Conservation (phyloP, 139 green algal genomes). For the Coelastrella sp. region DNA sequence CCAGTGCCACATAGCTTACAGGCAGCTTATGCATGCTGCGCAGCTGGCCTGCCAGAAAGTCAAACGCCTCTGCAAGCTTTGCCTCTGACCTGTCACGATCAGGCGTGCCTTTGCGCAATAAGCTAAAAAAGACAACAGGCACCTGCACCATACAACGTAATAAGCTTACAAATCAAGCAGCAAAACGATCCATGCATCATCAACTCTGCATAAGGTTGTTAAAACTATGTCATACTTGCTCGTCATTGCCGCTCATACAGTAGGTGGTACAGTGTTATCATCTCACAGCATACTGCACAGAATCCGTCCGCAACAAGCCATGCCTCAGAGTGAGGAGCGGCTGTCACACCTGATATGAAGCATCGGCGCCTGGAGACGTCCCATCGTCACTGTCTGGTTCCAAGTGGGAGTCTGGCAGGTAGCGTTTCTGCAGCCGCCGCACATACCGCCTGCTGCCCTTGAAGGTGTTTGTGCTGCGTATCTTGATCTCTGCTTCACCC, state of each 20-base stretch:
- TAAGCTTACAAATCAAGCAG: too few species aligned
- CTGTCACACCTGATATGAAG: conserved; percentile 32
- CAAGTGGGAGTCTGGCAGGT: conserved; percentile 60
- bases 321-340: too few species aligned
- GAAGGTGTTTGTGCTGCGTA: conserved; percentile 85
- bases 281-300: too few species aligned
- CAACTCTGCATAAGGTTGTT: background rate
- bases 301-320: too few species aligned
- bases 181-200: too few species aligned
- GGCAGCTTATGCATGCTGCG: conserved; percentile 59
- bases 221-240: too few species aligned
- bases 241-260: too few species aligned
- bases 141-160: conserved; percentile 49
- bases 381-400: conserved; percentile 50
- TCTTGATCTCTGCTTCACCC: conserved; percentile 91
- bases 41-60: conserved; percentile 66
- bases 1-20: conserved; percentile 56
- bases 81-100: conserved; percentile 72
- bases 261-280: too few species aligned
- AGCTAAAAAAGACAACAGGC: conserved; percentile 92
- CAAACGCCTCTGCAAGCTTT: conserved; percentile 70
- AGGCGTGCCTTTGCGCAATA: conserved; percentile 87
- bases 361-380: background rate
- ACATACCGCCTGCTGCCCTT: conserved; percentile 45
- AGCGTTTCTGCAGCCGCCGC: conserved; percentile 75